A percentile compares a stretch with the other conserved stretches of the same genome.
Conservation (phyloP, 116 monocot genomes). For the Trichopus zeylanicus region DNA sequence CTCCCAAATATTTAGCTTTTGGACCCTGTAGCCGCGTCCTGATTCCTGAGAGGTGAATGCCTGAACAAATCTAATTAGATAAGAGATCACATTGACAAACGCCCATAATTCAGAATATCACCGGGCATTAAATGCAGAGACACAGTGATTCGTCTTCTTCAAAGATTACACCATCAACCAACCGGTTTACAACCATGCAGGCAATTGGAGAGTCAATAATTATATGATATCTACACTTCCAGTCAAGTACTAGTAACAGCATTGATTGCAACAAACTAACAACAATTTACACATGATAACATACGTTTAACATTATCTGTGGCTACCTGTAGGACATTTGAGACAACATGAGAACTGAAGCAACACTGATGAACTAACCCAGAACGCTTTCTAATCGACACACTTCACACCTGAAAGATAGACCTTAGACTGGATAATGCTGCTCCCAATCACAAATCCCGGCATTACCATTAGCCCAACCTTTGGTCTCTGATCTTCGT, state of each 20-base stretch:
- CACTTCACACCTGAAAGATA: constrained; percentile 66
- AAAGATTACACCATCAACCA: no score
- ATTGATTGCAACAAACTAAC: not conserved
- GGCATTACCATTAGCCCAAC: constrained; percentile 98
- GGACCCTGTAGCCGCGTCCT: no score
- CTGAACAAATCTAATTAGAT: no score
- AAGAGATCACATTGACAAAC: no score
- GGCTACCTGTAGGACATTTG: not conserved
- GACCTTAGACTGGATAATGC: constrained; percentile 64
- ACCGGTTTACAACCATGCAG: not conserved
- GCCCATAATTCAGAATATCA: no score
- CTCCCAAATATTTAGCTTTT: no score
- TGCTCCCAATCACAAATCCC: constrained; percentile 71
- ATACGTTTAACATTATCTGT: no score
- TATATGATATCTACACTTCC: not conserved
- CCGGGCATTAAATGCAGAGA: no score
- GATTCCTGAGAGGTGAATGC: no score
- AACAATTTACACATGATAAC: not conserved
- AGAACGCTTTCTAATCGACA: constrained; percentile 29
- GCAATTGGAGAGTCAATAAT: not conserved
- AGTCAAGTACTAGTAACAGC: not conserved
- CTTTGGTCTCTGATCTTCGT: constrained; percentile 51
- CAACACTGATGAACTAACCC: no score
- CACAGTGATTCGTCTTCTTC: no score
- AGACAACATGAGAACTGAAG: no score